Base-by-base conservation (phyloP, 163 green algal species). In the Scenedesmus sp. region DNA sequence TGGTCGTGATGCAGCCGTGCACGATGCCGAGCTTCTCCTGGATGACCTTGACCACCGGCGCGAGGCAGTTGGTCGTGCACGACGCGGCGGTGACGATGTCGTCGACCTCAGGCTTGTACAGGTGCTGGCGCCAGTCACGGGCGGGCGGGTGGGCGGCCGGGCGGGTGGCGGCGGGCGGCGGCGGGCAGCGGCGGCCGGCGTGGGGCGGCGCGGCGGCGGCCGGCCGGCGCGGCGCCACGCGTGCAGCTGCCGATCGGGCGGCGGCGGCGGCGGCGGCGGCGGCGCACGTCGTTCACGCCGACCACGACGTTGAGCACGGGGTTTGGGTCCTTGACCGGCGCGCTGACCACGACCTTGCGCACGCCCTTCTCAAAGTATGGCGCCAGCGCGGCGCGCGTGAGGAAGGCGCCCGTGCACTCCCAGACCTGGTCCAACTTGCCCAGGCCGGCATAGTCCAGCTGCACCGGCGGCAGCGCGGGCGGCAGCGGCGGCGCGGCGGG, bases 31-130 rank as follows among this genome's bases (percentile, higher is more conserved):
- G 82, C 74, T 96, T 92, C 70, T 95, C 89, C 24, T 91, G 88
- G 22, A 96, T 31, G 53, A 91, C 91, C 85, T 96, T 96, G 36
- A 96, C 92, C 26, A 97, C 87, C 0, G 93, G 93, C 22, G 89
- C 93, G 66, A 97, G 81, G 88, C 93, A 97, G 89, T 97, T 97
- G 60, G 93, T 97, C 57, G 93, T 97, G 86, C 93, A 97, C 20
- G 88, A 94, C 28, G 93, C 93, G 29, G 92, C 92, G 22, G 93
- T 96, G 9, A 97, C 87, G 31, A 97, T 94, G 84, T 91, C 77
- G 67, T 96, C 89, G 51, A 79, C 83, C 0, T 73, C 76, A 0
- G 83, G 64, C 67, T 96, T 77, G 85, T 96, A 96, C 56, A 83
- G 36, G 24, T 89, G 29, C 87, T 92, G 80, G 54, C 58, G 50